Percentiles rank a stretch among this genome's conserved stretches.
phyloP scores from a whole-genome alignment of 257 asterid species.

The Thymus quinquecostatus region DNA sequence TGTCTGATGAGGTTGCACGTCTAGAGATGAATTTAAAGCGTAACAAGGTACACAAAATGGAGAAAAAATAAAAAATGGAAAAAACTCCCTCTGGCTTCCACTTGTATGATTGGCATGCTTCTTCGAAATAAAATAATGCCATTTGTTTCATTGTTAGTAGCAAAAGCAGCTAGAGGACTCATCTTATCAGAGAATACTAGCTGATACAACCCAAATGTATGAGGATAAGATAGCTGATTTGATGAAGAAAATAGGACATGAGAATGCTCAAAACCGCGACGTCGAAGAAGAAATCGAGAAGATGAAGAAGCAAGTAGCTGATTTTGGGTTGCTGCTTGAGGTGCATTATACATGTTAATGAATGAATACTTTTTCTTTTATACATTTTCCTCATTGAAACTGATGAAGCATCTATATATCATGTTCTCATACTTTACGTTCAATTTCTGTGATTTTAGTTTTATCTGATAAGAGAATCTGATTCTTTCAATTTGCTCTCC shows the following conservation, averaged over 20 bases:
- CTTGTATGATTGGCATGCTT: conserved; percentile 4
- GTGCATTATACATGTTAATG: conserved; percentile 39
- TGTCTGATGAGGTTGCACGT: conserved; percentile 53
- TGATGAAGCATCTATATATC: neutral
- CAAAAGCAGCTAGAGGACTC: conserved; percentile 75
- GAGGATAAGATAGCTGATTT: conserved; percentile 76
- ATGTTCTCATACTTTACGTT: neutral
- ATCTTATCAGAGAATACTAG: conserved; percentile 63
- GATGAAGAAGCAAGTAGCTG: conserved; percentile 60
- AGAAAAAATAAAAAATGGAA: neutral
- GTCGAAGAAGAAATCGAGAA: conserved; percentile 61
- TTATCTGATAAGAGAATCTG: conserved; percentile 32
- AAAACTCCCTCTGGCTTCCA: neutral
- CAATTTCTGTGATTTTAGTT: neutral
- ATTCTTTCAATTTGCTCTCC: conserved; percentile 25
- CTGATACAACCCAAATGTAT: conserved; percentile 77
- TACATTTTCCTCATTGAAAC: neutral
- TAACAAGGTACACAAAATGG: conserved; percentile 50
- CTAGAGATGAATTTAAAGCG: conserved; percentile 56
- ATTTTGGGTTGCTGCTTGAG: conserved; percentile 55
- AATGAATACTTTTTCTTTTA: neutral
- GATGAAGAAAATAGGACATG: conserved; percentile 62
- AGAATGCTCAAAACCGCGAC: conserved; percentile 37
- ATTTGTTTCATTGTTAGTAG: conserved; percentile 73
- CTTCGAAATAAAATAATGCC: conserved; percentile 38